Conservation (phyloP, 371 early-diverging fungal genomes). For the Mucor indicus region DNA sequence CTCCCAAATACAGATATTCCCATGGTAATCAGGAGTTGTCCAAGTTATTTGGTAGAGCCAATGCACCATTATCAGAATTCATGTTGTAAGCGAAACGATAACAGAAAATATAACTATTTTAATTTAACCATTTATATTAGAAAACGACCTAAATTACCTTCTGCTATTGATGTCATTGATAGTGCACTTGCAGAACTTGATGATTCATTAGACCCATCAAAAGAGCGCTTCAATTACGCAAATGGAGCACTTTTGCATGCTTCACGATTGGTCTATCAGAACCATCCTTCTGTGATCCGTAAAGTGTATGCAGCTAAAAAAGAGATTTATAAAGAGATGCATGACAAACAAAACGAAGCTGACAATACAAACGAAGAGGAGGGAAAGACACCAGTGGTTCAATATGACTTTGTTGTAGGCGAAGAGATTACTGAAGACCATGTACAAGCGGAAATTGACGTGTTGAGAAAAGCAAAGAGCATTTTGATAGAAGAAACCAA, state of each 20-base stretch:
- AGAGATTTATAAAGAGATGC: conserved; percentile 29
- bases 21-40: conserved; percentile 40
- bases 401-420: conserved; percentile 12
- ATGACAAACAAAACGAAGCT: conserved; percentile 4
- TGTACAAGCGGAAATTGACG: conserved; percentile 36
- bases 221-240: conserved; percentile 32
- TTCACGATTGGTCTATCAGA: conserved; percentile 26
- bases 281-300: conserved; percentile 28
- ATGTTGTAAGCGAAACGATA: conserved; percentile 28
- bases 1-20: conserved; percentile 22
- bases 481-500: conserved; percentile 1
- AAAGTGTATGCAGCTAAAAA: conserved; percentile 33
- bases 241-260: conserved; percentile 42
- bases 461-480: conserved; percentile 19
- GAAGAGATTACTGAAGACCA: conserved; percentile 32
- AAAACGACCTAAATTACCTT: conserved; percentile 24
- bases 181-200: conserved; percentile 19
- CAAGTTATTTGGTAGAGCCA: conserved; percentile 25
- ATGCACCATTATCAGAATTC: conserved; percentile 13
- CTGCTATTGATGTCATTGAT: conserved; percentile 26
- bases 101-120: not conserved
- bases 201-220: conserved; percentile 21
- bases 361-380: conserved; percentile 2
- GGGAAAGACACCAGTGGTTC: not conserved
- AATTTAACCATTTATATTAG: not conserved